These are phyloP conservation scores for Chlorella sp. DNA, from an alignment of 139 green algal genomes.

Conservation along the genomic window DNA sequence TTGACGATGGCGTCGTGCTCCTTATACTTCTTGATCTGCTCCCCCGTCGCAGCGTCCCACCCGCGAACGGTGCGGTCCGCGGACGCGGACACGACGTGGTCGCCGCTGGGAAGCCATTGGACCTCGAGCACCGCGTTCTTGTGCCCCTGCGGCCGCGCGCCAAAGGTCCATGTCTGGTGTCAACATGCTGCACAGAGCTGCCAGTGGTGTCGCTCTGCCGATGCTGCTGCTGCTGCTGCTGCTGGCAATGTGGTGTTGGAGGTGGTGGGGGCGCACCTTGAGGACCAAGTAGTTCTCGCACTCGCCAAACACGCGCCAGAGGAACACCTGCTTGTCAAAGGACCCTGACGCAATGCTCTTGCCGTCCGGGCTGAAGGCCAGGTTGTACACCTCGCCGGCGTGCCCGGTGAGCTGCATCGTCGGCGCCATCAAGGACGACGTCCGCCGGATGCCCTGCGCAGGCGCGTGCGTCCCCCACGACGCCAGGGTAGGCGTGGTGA, in stretches of 20 bases:
- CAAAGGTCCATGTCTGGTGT: too few relatives aligned
- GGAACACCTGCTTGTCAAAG: conserved; percentile 79
- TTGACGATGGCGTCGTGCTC: conserved; percentile 94
- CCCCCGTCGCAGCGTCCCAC: conserved; percentile 67
- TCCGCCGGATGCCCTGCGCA: conserved; percentile 34
- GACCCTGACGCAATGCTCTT: conserved; percentile 65
- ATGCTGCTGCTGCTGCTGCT: too few relatives aligned
- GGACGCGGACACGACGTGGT: conserved; percentile 69
- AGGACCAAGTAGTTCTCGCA: conserved; percentile 92
- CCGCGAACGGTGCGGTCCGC: conserved; percentile 79
- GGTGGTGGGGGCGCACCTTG: conserved; percentile 26
- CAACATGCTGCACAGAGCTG: too few relatives aligned
- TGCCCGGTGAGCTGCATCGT: conserved; percentile 87
- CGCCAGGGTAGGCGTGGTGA: too few relatives aligned
- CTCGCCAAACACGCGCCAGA: conserved; percentile 83
- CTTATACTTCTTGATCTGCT: conserved; percentile 69
- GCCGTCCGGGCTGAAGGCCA: conserved; percentile 83
- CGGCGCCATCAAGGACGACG: conserved; percentile 55
- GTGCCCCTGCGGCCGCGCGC: background rate
- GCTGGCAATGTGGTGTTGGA: too few relatives aligned
- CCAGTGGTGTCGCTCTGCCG: too few relatives aligned
- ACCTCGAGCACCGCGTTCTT: conserved; percentile 67
- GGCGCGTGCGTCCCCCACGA: too few relatives aligned
- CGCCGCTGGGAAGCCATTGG: conserved; percentile 83
- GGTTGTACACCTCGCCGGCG: conserved; percentile 65